Base-by-base conservation (phyloP, 2,329 filamentous ascomycete genomes). In the Botryotinia calthae region DNA sequence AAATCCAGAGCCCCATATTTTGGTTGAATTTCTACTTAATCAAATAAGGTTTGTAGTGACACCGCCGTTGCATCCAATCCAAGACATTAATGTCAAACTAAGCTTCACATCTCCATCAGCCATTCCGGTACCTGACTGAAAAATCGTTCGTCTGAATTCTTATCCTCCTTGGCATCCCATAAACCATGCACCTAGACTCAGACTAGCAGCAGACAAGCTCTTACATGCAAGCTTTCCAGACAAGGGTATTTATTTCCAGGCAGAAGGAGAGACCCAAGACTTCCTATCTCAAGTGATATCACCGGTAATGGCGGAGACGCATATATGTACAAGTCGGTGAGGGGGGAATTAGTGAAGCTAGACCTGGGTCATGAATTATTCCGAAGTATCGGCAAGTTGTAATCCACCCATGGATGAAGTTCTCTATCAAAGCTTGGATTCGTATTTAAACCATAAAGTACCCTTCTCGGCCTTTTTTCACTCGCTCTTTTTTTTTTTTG, bases 321-420 rank as follows among this genome's bases (percentile, higher is more conserved):
- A 37, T 31, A 28, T 54, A n/a, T 54, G 16, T 70, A 6, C 12
- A 40, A 65, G 44, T 42, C 42, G 65, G 65, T 56, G 34, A 68
- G 46, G 42, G 25, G n/a, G 25, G 22, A 40, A 54, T 22, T 12
- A 12, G 40, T n/a, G 25, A 61, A 22, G 2, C 18, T 67, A 42
- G 34, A 56, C 48, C 3, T 44, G 65, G 51, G 34, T 25, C 16
- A 34, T 46, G 58, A 31, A 71, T 71, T 71, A 31, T 54, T 64
- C 58, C 58, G 68, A 70, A 51, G 68, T 42, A 42, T 42, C 12
- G 31, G 42, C 48, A 67, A 56, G 25, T n/a, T 54, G 42, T 22
- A 37, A 28, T 51, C 4, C 64, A 28, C 64, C 51, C 28, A 44
- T 48, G 28, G 42, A 65, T 48, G 62, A 46, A 31, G 25, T 63